phyloP scores from a whole-genome alignment of 805 yeast genomes.

The Debaryomyces maramus region DNA sequence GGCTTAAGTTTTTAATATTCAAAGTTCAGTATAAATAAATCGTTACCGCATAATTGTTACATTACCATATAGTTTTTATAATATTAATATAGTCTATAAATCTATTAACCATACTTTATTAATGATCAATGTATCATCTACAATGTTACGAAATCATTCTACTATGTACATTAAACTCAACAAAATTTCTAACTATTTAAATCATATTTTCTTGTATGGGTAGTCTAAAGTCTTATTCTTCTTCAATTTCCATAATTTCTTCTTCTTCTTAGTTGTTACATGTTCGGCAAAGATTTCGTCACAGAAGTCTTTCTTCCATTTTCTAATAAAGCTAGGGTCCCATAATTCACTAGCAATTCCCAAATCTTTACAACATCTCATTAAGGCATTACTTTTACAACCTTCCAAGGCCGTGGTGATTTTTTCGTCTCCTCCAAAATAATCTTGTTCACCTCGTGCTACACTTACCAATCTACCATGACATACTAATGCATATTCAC shows the following conservation, averaged over 20 bases:
- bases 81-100: background rate
- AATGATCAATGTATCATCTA: background rate
- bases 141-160: too few relatives aligned
- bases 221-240: constrained; percentile 80
- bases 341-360: constrained; percentile 96
- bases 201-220: constrained; percentile 58
- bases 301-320: constrained; percentile 50
- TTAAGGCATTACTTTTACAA: constrained; percentile 91
- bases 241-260: constrained; percentile 85
- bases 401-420: constrained; percentile 97
- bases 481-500: constrained; percentile 88
- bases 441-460: constrained; percentile 95
- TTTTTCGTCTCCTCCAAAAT: constrained; percentile 76
- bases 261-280: constrained; percentile 75
- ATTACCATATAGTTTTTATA: background rate
- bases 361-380: constrained; percentile 97
- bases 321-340: constrained; percentile 89
- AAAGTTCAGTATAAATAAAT: background rate
- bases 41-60: constrained; percentile 1
- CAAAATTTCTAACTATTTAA: background rate
- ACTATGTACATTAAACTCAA: too few relatives aligned
- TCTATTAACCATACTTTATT: background rate
- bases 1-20: constrained; percentile 20
- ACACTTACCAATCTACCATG: constrained; percentile 86
- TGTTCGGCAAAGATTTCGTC: constrained; percentile 86